Conservation (phyloP, 495 filamentous ascomycete genomes). For the Xylaria palmicola region DNA sequence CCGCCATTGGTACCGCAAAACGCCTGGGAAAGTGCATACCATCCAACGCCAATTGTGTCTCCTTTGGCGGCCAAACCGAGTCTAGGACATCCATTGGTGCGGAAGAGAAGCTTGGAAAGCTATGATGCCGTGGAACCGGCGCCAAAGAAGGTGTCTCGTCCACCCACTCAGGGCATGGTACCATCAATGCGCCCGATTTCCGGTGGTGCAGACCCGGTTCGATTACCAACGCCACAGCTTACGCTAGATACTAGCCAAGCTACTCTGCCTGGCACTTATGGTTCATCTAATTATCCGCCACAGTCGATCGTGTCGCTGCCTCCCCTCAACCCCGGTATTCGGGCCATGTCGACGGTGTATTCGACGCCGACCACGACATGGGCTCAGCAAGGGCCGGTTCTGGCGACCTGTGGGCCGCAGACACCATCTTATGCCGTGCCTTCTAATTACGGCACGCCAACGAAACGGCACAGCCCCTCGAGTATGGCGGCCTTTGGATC, state of each 20-base stretch:
- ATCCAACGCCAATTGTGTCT: conserved; percentile 45
- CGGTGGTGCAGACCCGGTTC: conserved; percentile 23
- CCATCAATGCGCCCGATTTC: conserved; percentile 38
- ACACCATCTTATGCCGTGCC: conserved; percentile 27
- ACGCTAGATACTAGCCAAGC: conserved; percentile 42
- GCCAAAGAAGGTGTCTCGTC: conserved; percentile 55
- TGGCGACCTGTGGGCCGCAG: conserved; percentile 37
- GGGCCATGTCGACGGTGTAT: conserved; percentile 53
- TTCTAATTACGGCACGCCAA: conserved; percentile 42
- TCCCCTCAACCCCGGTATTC: conserved; percentile 41
- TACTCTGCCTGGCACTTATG: conserved; percentile 16
- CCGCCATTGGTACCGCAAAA: conserved; percentile 30
- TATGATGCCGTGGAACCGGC: conserved; percentile 58
- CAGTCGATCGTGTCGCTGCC: conserved; percentile 44
- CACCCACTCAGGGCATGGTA: conserved; percentile 31
- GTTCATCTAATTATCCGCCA: conserved; percentile 29
- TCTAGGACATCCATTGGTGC: conserved; percentile 39
- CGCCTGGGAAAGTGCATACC: conserved; percentile 38
- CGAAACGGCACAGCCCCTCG: conserved; percentile 39
- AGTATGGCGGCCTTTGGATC: conserved; percentile 38
- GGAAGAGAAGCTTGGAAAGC: conserved; percentile 75
- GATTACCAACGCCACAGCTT: conserved; percentile 42
- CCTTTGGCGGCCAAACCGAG: conserved; percentile 54
- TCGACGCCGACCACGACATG: conserved; percentile 32
- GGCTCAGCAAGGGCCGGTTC: conserved; percentile 27